Evolutionary conservation across 768 basidiomycete genomes (phyloP), one percentile per base, ranked within the genome.

Genomic region (Cantharellus anzutake): DNA sequence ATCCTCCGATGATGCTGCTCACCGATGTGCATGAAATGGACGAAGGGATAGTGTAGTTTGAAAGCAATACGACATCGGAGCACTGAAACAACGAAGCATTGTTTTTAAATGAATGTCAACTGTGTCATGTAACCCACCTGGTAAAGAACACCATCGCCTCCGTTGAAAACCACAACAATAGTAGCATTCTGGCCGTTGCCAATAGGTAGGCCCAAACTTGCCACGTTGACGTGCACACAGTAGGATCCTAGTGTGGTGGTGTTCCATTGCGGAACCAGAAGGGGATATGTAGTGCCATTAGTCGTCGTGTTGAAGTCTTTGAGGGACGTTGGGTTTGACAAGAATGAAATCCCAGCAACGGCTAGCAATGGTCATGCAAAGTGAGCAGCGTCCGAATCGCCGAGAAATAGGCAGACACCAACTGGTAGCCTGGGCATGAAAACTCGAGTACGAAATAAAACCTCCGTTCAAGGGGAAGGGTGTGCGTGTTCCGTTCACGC

Each of bases 121-220:
- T 44, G 38, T 41, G 41, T 29, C 41, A 39, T n/a, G 56, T 20
- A 29, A 53, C 70, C 50, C 65, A 78, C 84, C 75, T 89, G 85
- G 71, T 75, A 88, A 4, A 92, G 75, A 38, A 66, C 53, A 29
- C 80, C 81, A 66, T 91, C 87, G 41, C 85, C 86, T 44, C 84
- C 85, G 63, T 79, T 70, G 66, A 71, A 89, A 38, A 78, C 63
- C 34, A 87, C 65, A 69, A 85, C 81, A 55, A 91, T 71, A 0
- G 89, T 89, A 42, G 86, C 81, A 63, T 86, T 82, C 20, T 79
- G 74, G 4, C 86, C 85, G 61, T 82, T 74, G 56, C 84, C 67
- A 11, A 75, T 76, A 41, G 71, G 68, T 38, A 86, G 71, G 41
- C 73, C 72, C 44, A 79, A 71, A 0, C 70, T 65, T 1, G 73